Base-by-base conservation (phyloP, 345 rosid genomes). In the Aquilaria sinensis region DNA sequence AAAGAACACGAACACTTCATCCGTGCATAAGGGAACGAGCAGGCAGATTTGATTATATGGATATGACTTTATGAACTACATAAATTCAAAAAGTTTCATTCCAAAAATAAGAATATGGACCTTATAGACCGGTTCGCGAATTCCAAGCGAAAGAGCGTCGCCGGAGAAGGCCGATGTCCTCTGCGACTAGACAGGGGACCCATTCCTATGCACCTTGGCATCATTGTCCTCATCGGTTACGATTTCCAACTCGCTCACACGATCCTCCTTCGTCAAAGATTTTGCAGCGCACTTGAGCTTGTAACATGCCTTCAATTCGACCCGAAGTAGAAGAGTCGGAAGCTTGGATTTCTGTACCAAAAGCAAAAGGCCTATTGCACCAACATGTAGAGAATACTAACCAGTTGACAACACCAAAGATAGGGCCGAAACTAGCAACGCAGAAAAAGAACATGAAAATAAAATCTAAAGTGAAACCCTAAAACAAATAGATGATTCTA, bases 121-220 rank as follows among this genome's bases (percentile, higher is more conserved):
- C 97, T 93, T 96, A 69, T 93, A 90, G 57, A 93, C 86, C 2
- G 94, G 92, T 66, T 93, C 97, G 30, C 96, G 97, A 72, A 93
- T 88, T n/a, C 97, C 98, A 32, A 90, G 86, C 12, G 83, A 75
- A 2, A 75, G 63, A 57, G 81, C 78, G 72, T 93, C 97, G 61
- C 79, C 67, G 30, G 74, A 76, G 11, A 89, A 63, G 31, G 81
- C 10, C 10, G 72, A 43, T 31, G 61, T 61, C 65, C 66, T 71
- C 72, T 61, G 78, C 62, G 73, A 31, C 43, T 43, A 58, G 48
- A 58, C 62, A 29, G 47, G 33, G 11, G 62, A 32, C 50, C 60
- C 47, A 5, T 56, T 71, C 45, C 10, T 9, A 51, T 65, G 64
- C 64, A 58, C 65, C 33, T 74, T 77, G 9, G 69, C 7, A 31